Conservation (phyloP, 2,329 filamentous ascomycete species). For the Fusarium anthophilum region DNA sequence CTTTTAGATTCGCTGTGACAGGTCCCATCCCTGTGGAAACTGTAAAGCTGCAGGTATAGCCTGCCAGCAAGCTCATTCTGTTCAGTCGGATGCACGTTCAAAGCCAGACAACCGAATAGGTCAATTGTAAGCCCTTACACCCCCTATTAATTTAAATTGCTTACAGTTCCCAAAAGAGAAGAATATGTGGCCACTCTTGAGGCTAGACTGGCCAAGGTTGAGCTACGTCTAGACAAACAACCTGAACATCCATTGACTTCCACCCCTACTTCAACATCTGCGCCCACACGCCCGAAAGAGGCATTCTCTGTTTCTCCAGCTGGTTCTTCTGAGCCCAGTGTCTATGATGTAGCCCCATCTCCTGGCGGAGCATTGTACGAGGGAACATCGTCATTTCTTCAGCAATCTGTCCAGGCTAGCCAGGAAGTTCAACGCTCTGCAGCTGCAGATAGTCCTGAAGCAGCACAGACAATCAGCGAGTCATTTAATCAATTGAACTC, state of each 20-base stretch:
- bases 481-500: conserved; percentile 18
- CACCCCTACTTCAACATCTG: background rate
- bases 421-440: conserved; percentile 24
- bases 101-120: conserved; percentile 19
- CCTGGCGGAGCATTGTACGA: conserved; percentile 11
- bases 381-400: conserved; percentile 31
- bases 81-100: conserved; percentile 11
- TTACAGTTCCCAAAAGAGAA: background rate
- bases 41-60: conserved; percentile 24
- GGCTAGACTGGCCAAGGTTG: conserved; percentile 18
- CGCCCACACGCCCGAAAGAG: background rate
- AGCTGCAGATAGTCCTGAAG: conserved; percentile 17
- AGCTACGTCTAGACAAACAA: conserved; percentile 5
- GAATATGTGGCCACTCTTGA: conserved; percentile 22
- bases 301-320: background rate
- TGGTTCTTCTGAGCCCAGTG: background rate
- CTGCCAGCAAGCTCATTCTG: conserved; percentile 19
- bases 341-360: background rate
- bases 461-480: conserved; percentile 23
- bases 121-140: conserved; percentile 1
- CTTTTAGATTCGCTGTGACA: conserved; percentile 24
- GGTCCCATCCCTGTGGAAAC: conserved; percentile 22
- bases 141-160: fast-evolving
- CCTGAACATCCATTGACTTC: background rate
- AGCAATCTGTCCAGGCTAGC: conserved; percentile 22